phyloP scores from a whole-genome alignment of 495 filamentous ascomycete species.

The Talaromyces borbonicus region DNA sequence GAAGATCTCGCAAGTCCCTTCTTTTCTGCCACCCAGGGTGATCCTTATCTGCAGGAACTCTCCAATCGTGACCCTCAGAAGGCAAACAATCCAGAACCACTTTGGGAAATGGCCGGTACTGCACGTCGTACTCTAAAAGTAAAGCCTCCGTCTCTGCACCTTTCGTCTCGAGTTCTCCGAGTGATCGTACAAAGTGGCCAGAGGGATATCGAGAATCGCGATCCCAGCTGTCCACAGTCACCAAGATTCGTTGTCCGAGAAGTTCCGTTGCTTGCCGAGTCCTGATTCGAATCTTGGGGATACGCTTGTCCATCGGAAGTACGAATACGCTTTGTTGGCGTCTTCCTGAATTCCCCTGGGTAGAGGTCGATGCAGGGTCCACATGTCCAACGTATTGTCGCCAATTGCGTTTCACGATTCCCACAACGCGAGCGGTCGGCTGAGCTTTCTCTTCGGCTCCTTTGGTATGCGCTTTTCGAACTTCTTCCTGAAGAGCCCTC shows the following conservation, averaged over 20 bases:
- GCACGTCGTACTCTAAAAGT: slow-evolving; percentile 89
- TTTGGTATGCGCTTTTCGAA: slow-evolving; percentile 73
- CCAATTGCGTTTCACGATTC: slow-evolving; percentile 91
- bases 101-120: slow-evolving; percentile 95
- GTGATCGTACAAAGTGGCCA: slow-evolving; percentile 86
- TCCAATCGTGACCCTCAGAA: slow-evolving; percentile 87
- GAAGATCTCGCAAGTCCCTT: slow-evolving; percentile 70
- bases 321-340: slow-evolving; percentile 89
- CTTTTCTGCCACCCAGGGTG: slow-evolving; percentile 80
- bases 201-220: slow-evolving; percentile 82
- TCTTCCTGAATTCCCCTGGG: slow-evolving; percentile 58
- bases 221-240: slow-evolving; percentile 93
- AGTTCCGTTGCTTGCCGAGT: slow-evolving; percentile 84
- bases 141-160: slow-evolving; percentile 93
- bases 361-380: slow-evolving; percentile 72
- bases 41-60: slow-evolving; percentile 62
- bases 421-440: slow-evolving; percentile 88
- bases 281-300: slow-evolving; percentile 88
- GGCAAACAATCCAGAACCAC: slow-evolving; percentile 89
- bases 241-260: slow-evolving; percentile 84
- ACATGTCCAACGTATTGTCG: slow-evolving; percentile 94
- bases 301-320: slow-evolving; percentile 92
- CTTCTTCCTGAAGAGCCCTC: slow-evolving; percentile 79
- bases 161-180: slow-evolving; percentile 91
- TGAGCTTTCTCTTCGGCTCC: slow-evolving; percentile 69